Percentiles rank a stretch among this genome's conserved stretches.
These are phyloP conservation scores for Fraxinus americana DNA, from an alignment of 257 asterid species.

Conservation along the genomic window DNA sequence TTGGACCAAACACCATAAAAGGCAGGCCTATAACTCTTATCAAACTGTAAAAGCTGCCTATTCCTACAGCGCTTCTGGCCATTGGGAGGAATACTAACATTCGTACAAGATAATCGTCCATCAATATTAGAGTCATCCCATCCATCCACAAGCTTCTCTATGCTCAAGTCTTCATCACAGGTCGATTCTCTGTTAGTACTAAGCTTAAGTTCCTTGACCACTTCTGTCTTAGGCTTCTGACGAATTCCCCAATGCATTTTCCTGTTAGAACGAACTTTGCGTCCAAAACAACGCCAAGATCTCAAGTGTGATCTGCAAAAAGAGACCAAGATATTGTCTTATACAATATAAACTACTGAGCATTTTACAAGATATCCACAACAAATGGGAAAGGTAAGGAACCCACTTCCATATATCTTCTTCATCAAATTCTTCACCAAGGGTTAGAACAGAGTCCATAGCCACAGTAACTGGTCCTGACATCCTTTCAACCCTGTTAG, in stretches of 20 bases:
- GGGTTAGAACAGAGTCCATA: slow-evolving; percentile 69
- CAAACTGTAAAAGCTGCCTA: slow-evolving; percentile 85
- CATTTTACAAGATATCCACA: slow-evolving; percentile 4
- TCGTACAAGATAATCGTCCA: slow-evolving; percentile 34
- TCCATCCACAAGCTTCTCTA: slow-evolving; percentile 56
- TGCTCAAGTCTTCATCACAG: slow-evolving; percentile 49
- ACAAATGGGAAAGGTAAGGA: slow-evolving; percentile 23
- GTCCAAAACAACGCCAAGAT: slow-evolving; percentile 59
- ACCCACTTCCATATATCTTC: slow-evolving; percentile 70
- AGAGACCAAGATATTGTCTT: slow-evolving; percentile 6
- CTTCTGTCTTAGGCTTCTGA: slow-evolving; percentile 66
- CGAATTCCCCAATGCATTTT: slow-evolving; percentile 76
- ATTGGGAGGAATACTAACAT: slow-evolving; percentile 28
- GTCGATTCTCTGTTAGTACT: slow-evolving; percentile 50
- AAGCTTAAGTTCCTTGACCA: slow-evolving; percentile 89
- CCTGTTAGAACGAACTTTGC: slow-evolving; percentile 40
- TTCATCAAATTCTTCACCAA: slow-evolving; percentile 34
- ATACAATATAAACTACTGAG: not conserved
- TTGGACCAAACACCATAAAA: slow-evolving; percentile 85
- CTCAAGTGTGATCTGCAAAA: slow-evolving; percentile 64
- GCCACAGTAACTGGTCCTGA: slow-evolving; percentile 51
- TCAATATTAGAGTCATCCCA: slow-evolving; percentile 49
- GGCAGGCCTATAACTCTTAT: slow-evolving; percentile 89
- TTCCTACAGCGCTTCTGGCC: slow-evolving; percentile 33
- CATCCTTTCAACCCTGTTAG: slow-evolving; percentile 35